Evolutionary conservation across 1,139 yeast genomes (phyloP).

Genomic region (Hansenula anomala): DNA sequence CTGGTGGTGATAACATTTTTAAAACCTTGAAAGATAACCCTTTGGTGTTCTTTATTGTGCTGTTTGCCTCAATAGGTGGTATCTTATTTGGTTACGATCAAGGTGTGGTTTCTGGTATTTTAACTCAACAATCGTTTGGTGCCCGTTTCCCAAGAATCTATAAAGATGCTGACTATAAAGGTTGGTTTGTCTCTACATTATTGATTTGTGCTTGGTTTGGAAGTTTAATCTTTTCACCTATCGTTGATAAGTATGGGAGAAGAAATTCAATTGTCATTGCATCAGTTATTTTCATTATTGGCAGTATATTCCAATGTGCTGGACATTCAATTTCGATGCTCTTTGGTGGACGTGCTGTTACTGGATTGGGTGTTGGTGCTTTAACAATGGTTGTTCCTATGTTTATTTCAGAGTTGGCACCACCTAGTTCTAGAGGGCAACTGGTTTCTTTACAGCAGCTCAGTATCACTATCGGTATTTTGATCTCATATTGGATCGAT

Average conservation of each 20-base stretch:
- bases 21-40: constrained; percentile 8
- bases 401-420: constrained; percentile 56
- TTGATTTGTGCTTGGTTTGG: constrained; percentile 45
- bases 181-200: constrained; percentile 7
- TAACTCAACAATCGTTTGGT: constrained; percentile 27
- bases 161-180: constrained; percentile 5
- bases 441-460: constrained; percentile 62
- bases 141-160: constrained; percentile 6
- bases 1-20: neutral
- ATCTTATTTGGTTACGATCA: constrained; percentile 84
- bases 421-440: constrained; percentile 60
- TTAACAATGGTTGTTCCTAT: constrained; percentile 54
- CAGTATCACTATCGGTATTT: constrained; percentile 35
- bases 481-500: constrained; percentile 10
- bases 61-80: constrained; percentile 75
- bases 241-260: constrained; percentile 58
- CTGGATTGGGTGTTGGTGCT: constrained; percentile 54
- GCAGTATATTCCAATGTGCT: constrained; percentile 41
- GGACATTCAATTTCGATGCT: constrained; percentile 41
- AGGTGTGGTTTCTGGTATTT: constrained; percentile 73
- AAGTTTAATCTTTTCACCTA: constrained; percentile 41
- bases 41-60: constrained; percentile 64
- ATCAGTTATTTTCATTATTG: constrained; percentile 34
- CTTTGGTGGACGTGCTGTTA: constrained; percentile 43
- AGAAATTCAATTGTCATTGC: constrained; percentile 42